These are phyloP conservation scores for Ascobolus immersus DNA, from an alignment of 495 filamentous ascomycete species.

Conservation along the genomic window DNA sequence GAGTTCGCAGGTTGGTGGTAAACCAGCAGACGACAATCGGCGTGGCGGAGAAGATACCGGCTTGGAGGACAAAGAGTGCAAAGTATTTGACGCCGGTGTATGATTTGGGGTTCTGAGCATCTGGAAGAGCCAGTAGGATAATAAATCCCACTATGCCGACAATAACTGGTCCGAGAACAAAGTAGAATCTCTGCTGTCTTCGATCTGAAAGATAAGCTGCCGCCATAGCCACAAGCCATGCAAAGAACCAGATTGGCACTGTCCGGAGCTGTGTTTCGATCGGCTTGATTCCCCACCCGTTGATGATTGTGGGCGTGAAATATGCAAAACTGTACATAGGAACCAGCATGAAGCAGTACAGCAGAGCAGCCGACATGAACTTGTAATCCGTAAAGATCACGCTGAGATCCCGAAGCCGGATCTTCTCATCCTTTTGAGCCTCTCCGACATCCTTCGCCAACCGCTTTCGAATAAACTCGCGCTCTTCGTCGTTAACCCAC, in stretches of 20 bases:
- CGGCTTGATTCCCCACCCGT: conserved; percentile 34
- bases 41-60: conserved; percentile 42
- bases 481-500: conserved; percentile 53
- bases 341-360: conserved; percentile 77
- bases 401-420: conserved; percentile 37
- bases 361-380: conserved; percentile 51
- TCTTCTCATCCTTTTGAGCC: conserved; percentile 37
- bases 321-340: conserved; percentile 42
- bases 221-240: conserved; percentile 52
- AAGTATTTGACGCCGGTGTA: conserved; percentile 38
- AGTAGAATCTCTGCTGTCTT: conserved; percentile 46
- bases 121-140: conserved; percentile 42
- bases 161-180: conserved; percentile 36
- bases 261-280: conserved; percentile 57
- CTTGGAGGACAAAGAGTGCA: conserved; percentile 47
- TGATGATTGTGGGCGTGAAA: conserved; percentile 37
- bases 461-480: conserved; percentile 43
- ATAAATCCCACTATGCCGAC: conserved; percentile 44
- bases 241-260: conserved; percentile 67
- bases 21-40: conserved; percentile 82
- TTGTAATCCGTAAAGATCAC: conserved; percentile 55
- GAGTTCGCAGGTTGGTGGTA: conserved; percentile 65
- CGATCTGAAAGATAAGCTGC: conserved; percentile 44
- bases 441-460: conserved; percentile 55
- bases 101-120: conserved; percentile 21